Evolutionary conservation across 2,329 filamentous ascomycete species (phyloP).

Genomic region (Paraphoma chrysanthemicola): DNA sequence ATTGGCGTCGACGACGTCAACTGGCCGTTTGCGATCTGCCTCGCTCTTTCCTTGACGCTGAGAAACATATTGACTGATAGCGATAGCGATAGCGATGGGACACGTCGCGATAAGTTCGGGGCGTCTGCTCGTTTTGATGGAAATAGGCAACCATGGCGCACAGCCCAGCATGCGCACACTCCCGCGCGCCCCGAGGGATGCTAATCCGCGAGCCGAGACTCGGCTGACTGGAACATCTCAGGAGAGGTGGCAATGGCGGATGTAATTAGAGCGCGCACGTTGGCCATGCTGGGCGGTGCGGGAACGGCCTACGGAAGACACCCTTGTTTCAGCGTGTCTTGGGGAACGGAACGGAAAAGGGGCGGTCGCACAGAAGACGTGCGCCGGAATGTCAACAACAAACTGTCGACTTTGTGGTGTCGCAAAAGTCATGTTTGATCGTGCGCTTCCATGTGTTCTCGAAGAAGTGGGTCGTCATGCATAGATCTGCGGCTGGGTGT

Average conservation of each 20-base stretch:
- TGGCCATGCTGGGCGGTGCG: constrained; percentile 4
- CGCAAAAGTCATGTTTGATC: background rate
- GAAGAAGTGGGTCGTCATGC: constrained; percentile 1
- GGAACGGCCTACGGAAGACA: background rate
- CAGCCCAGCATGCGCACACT: constrained; percentile 24
- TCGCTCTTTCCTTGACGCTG: constrained; percentile 26
- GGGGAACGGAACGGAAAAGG: constrained; percentile 1
- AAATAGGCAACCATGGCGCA: constrained; percentile 15
- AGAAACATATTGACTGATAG: constrained; percentile 22
- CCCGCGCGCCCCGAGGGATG: constrained; percentile 10
- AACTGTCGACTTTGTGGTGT: background rate
- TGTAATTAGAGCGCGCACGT: constrained; percentile 8
- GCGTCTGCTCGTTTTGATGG: constrained; percentile 6
- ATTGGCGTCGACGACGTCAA: constrained; percentile 1
- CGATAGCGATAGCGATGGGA: constrained; percentile 6
- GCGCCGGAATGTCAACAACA: background rate
- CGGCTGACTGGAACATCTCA: constrained; percentile 15
- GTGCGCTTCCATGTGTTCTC: background rate
- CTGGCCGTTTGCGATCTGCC: constrained; percentile 12
- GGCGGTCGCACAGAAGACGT: background rate
- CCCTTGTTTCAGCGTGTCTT: background rate
- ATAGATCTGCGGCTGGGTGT: constrained; percentile 6
- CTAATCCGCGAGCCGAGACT: constrained; percentile 24
- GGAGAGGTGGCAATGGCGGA: constrained; percentile 10
- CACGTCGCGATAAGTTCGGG: constrained; percentile 5